Base-by-base conservation (phyloP, 1,139 yeast genomes). In the Sugiyamaella pinicola region DNA sequence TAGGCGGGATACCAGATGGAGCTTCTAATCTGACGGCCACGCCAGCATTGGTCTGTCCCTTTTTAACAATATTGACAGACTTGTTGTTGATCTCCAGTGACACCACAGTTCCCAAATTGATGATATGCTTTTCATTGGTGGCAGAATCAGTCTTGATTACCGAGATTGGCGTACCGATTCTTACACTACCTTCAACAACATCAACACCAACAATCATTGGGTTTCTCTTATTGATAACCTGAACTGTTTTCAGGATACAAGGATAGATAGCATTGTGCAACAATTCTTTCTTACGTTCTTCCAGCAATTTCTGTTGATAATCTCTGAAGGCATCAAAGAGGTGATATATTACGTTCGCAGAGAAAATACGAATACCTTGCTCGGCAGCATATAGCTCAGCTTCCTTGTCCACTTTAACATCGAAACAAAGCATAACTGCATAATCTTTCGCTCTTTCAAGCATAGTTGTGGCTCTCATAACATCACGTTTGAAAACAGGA, bases 201-300 rank as follows among this genome's bases (percentile, higher is more conserved):
- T 93, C 99, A 57, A 93, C 98, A 82, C 99, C 99, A 69, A 93
- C 87, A 68, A 93, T 90, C 98, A 93, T 93, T 56, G 99, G 99
- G 72, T 91, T 90, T 76, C 99, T 88, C 78, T 93, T 93, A 83
- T 95, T 95, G 72, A 93, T 95, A 68, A 95, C 90, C 76, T 95
- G 98, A 62, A 93, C 74, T 19, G 97, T 93, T 74, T 88, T 88
- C 74, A 93, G 76, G 29, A 91, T 96, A 77, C 96, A 87, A 63
- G 99, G 99, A 83, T 84, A 91, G 51, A 87, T 86, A 44, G 98
- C 99, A 64, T 81, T 86, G 64, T 84, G 93, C 75, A 87, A 78
- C 73, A 87, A 87, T 62, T 89, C 96, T 69, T 85, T 83, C 74
- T 97, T 87, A 74, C 96, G 88, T 72, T 84, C 83, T 71, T 93